Percentiles rank a stretch among this genome's conserved stretches.
Evolutionary conservation across 139 green algal species (phyloP).

Genomic region (Volvox africanus): DNA sequence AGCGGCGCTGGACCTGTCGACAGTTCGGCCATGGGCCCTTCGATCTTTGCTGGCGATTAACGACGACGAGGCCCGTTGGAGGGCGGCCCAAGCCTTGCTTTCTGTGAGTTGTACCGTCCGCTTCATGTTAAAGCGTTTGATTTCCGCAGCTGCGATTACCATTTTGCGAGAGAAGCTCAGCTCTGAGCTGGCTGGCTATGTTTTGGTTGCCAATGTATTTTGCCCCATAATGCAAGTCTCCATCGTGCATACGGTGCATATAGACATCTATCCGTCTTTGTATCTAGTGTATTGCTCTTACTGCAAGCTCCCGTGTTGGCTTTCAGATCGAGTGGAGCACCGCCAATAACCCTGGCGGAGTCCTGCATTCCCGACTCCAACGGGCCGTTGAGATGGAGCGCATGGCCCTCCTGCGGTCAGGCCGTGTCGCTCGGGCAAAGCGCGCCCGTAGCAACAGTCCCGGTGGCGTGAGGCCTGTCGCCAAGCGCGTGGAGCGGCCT

Average conservation of each 20-base stretch:
- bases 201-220: no score
- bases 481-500: conserved; percentile 17
- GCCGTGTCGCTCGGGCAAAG: background rate
- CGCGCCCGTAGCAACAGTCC: conserved; percentile 12
- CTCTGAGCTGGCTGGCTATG: no score
- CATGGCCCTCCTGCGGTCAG: background rate
- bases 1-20: conserved; percentile 32
- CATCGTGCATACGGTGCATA: no score
- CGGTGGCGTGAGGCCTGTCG: background rate
- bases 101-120: background rate
- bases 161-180: no score
- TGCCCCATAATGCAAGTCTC: no score
- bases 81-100: conserved; percentile 10
- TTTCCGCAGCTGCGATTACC: no score
- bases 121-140: no score
- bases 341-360: conserved; percentile 35
- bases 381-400: conserved; percentile 32
- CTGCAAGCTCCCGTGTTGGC: background rate
- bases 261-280: no score
- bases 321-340: conserved; percentile 39
- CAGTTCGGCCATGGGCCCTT: conserved; percentile 33
- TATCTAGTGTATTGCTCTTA: no score
- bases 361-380: conserved; percentile 26
- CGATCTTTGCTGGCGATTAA: conserved; percentile 22
- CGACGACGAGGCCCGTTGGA: conserved; percentile 17